Conservation (phyloP, 768 basidiomycete species). For the Botryobasidium botryosum region DNA sequence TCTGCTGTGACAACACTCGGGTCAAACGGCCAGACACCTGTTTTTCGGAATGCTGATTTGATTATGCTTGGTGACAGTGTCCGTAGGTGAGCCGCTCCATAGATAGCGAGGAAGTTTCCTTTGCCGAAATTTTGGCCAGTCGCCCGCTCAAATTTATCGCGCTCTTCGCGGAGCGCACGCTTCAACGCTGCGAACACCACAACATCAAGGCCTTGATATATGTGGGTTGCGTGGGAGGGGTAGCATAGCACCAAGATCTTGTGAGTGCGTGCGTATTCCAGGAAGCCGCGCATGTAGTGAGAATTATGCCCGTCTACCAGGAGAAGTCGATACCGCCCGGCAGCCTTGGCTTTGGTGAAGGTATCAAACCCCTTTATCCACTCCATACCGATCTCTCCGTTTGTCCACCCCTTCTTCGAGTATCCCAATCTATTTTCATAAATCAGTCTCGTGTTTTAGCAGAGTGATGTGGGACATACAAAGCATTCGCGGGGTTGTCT, state of each 20-base stretch:
- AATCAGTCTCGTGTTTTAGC: too few relatives aligned
- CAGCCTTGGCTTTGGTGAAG: conserved; percentile 23
- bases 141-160: conserved; percentile 16
- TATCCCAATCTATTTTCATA: background rate
- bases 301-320: conserved; percentile 32
- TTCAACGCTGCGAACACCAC: conserved; percentile 18
- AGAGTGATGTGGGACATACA: background rate
- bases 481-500: conserved; percentile 5
- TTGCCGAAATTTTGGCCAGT: conserved; percentile 19
- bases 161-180: conserved; percentile 15
- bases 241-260: conserved; percentile 30
- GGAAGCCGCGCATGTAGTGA: conserved; percentile 25
- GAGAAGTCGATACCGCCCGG: conserved; percentile 20
- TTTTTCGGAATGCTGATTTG: conserved; percentile 23
- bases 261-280: conserved; percentile 23
- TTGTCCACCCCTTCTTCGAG: conserved; percentile 2
- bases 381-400: background rate
- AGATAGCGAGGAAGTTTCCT: conserved; percentile 24
- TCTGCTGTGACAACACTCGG: conserved; percentile 19
- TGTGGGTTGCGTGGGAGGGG: conserved; percentile 29
- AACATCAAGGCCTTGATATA: conserved; percentile 9
- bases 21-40: conserved; percentile 26
- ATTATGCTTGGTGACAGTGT: conserved; percentile 21
- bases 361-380: conserved; percentile 20
- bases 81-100: conserved; percentile 19